Evolutionary conservation across 306 rosid genomes (phyloP).

Genomic region (Citrullus amarus): DNA sequence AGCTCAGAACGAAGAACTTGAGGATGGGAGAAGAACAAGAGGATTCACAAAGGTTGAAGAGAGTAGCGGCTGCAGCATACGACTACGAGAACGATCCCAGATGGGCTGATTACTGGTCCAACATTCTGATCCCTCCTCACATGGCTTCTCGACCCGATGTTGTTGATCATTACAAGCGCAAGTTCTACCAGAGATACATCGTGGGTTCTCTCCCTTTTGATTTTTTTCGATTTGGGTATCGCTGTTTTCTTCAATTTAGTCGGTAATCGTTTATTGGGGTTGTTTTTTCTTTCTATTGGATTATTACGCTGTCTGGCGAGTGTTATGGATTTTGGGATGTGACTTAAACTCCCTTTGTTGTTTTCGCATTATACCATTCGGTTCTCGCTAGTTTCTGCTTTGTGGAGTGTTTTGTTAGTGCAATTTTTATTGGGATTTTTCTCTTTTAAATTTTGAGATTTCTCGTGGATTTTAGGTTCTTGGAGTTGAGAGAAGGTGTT

Average conservation of each 20-base stretch:
- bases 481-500: background rate
- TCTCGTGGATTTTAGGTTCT: background rate
- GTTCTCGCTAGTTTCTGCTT: background rate
- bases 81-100: conserved; percentile 79
- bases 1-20: background rate
- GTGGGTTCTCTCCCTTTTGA: conserved; percentile 24
- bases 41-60: conserved; percentile 65
- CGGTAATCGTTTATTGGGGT: background rate
- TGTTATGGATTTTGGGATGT: background rate
- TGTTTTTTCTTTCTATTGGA: background rate
- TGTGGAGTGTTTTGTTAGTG: background rate
- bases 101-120: conserved; percentile 90
- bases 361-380: background rate
- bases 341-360: background rate
- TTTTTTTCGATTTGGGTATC: background rate
- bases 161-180: conserved; percentile 68
- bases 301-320: background rate
- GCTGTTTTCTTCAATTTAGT: background rate
- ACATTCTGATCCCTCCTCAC: conserved; percentile 81
- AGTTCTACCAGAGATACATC: conserved; percentile 78
- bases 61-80: conserved; percentile 63
- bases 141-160: conserved; percentile 64
- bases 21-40: conserved; percentile 61
- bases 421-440: background rate
- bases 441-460: background rate